phyloP scores from a whole-genome alignment of 345 rosid genomes.

The Euclidium syriacum region DNA sequence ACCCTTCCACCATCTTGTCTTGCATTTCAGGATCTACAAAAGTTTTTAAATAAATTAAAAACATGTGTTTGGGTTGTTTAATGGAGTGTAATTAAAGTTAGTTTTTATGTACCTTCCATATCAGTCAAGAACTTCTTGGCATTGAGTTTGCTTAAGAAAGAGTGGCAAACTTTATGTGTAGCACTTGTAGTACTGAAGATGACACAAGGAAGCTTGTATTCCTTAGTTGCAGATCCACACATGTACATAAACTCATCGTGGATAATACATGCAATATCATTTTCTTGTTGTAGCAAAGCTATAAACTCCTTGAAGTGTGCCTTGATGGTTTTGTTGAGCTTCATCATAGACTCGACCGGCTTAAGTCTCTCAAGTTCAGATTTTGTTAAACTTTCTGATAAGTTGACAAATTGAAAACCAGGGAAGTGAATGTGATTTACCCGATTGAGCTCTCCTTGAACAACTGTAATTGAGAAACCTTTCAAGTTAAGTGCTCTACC shows the following conservation, averaged over 20 bases:
- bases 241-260: constrained; percentile 5
- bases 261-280: no score
- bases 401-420: constrained; percentile 25
- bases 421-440: constrained; percentile 17
- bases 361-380: constrained; percentile 7
- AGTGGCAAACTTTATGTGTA: background rate
- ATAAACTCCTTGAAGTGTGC: constrained; percentile 4
- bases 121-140: background rate
- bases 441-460: constrained; percentile 27
- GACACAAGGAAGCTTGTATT: background rate
- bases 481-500: constrained; percentile 38
- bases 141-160: background rate
- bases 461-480: no score
- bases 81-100: background rate
- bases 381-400: constrained; percentile 28
- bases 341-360: background rate
- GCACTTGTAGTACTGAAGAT: no score
- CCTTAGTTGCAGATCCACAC: background rate
- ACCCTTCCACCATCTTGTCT: background rate
- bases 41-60: background rate
- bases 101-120: background rate
- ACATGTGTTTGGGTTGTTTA: background rate
- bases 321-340: constrained; percentile 33
- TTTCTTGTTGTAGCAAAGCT: background rate
- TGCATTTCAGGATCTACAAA: background rate